Evolutionary conservation across 768 basidiomycete genomes (phyloP).

Genomic region (Ramaria sp.): DNA sequence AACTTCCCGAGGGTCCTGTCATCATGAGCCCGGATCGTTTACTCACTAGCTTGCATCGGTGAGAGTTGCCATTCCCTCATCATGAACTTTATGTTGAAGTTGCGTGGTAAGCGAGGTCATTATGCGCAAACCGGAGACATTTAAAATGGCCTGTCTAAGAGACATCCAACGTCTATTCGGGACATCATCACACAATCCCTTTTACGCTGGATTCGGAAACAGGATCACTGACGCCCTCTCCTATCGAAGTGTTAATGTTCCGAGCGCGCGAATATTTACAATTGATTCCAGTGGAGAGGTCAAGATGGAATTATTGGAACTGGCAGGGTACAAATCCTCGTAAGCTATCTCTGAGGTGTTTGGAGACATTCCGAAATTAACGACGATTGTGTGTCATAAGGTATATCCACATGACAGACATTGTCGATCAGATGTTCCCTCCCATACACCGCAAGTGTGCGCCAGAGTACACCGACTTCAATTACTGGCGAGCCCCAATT

Average conservation of each 20-base stretch:
- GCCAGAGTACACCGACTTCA: constrained; percentile 92
- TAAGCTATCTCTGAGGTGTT: constrained; percentile 26
- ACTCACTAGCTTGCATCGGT: constrained; percentile 93
- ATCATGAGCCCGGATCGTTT: constrained; percentile 97
- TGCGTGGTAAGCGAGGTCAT: constrained; percentile 72
- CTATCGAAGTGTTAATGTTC: constrained; percentile 93
- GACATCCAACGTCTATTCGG: constrained; percentile 92
- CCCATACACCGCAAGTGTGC: constrained; percentile 84
- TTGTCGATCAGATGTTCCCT: constrained; percentile 99
- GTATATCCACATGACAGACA: constrained; percentile 97
- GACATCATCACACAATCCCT: constrained; percentile 57
- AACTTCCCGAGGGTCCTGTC: constrained; percentile 95
- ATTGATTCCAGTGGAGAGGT: constrained; percentile 90
- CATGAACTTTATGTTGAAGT: neutral
- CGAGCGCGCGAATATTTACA: constrained; percentile 91
- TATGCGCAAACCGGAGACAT: constrained; percentile 98
- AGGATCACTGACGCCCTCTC: constrained; percentile 96
- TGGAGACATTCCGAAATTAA: neutral
- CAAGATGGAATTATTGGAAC: constrained; percentile 91
- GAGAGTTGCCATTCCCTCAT: constrained; percentile 15
- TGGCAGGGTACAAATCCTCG: constrained; percentile 96
- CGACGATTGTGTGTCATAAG: constrained; percentile 25
- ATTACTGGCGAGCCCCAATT: constrained; percentile 84
- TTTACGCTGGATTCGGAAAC: constrained; percentile 97
- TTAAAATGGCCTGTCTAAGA: constrained; percentile 98